These are phyloP conservation scores for Vigna unguiculata DNA, from an alignment of 306 rosid species.

Conservation along the genomic window DNA sequence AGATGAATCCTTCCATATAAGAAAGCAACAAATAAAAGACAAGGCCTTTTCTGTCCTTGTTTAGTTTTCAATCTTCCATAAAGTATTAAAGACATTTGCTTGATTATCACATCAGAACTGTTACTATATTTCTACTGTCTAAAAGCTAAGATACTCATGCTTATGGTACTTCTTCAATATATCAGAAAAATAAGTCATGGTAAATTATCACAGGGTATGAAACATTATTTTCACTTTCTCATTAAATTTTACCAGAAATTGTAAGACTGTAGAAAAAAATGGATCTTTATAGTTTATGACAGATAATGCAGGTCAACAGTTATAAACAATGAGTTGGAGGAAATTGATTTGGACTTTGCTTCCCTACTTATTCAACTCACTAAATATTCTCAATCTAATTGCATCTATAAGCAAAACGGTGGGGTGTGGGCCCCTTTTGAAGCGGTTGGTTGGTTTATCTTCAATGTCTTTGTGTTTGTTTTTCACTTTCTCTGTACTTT, in stretches of 20 bases:
- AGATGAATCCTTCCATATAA: constrained; percentile 50
- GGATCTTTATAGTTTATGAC: constrained; percentile 5
- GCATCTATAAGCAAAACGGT: constrained; percentile 19
- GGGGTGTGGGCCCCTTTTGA: constrained; percentile 58
- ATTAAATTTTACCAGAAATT: too few relatives aligned
- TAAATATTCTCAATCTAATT: constrained; percentile 56
- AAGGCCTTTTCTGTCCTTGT: constrained; percentile 41
- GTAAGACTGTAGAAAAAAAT: background rate
- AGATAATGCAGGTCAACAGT: constrained; percentile 34
- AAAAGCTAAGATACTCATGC: constrained; percentile 1
- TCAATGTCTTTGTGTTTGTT: constrained; percentile 60
- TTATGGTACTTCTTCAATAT: background rate
- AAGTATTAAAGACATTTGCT: constrained; percentile 25
- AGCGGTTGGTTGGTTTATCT: constrained; percentile 77
- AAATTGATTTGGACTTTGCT: constrained; percentile 59
- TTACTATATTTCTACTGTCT: background rate
- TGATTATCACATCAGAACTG: constrained; percentile 6
- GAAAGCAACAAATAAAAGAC: constrained; percentile 66
- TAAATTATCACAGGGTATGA: constrained; percentile 5
- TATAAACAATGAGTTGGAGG: constrained; percentile 36
- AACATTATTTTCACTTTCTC: too few relatives aligned
- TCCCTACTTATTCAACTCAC: constrained; percentile 39
- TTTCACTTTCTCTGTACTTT: constrained; percentile 29
- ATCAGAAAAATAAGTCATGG: background rate
- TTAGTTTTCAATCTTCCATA: constrained; percentile 17